Percentiles rank a stretch among this genome's conserved stretches.
Evolutionary conservation across 495 filamentous ascomycete genomes (phyloP).

Genomic region (Penicillium maclennaniae): DNA sequence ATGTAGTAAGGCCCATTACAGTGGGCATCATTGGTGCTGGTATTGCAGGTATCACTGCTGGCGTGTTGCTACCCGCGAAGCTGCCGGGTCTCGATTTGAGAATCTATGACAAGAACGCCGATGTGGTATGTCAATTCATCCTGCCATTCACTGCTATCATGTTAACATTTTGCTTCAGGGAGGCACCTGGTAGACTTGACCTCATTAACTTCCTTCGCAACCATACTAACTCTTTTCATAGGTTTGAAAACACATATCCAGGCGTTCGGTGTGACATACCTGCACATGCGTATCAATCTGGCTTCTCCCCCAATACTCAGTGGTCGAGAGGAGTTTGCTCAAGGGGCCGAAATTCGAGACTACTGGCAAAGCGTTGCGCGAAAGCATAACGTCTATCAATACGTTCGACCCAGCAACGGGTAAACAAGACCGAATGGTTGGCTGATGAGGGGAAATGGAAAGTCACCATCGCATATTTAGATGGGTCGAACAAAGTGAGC

Average conservation of each 20-base stretch:
- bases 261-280: conserved; percentile 64
- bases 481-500: conserved; percentile 29
- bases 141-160: not conserved
- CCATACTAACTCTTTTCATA: not conserved
- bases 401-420: conserved; percentile 47
- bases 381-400: conserved; percentile 60
- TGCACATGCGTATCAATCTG: conserved; percentile 65
- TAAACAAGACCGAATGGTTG: conserved; percentile 54
- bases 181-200: conserved; percentile 42
- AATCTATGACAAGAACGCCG: conserved; percentile 54
- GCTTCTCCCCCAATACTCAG: conserved; percentile 60
- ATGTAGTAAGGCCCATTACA: conserved; percentile 39
- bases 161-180: conserved; percentile 27
- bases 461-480: conserved; percentile 37
- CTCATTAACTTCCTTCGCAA: not conserved
- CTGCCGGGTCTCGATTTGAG: conserved; percentile 49
- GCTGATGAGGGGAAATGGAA: conserved; percentile 49
- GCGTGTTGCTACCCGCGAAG: conserved; percentile 46
- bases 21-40: conserved; percentile 54
- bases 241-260: conserved; percentile 56
- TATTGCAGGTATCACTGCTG: conserved; percentile 47
- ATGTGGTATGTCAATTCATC: conserved; percentile 38
- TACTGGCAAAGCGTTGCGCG: conserved; percentile 60
- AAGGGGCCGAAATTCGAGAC: conserved; percentile 58
- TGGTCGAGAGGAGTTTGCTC: conserved; percentile 65